phyloP scores from a whole-genome alignment of 2,329 filamentous ascomycete genomes.

The Colletotrichum spaethianum region DNA sequence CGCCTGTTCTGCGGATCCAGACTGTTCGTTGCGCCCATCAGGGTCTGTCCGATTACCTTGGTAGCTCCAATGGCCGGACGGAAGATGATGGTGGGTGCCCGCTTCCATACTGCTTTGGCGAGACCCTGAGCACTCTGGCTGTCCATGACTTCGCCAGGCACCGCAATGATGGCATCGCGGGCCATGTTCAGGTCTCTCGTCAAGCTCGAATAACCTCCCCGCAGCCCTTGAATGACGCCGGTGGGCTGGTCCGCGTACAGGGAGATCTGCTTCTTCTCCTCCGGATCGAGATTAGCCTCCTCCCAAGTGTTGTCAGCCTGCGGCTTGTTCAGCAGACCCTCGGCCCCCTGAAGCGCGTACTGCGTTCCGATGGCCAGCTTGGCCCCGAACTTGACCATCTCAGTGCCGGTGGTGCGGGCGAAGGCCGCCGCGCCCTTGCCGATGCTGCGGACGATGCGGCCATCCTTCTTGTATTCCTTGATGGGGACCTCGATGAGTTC shows the following conservation, averaged over 20 bases:
- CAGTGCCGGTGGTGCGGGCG: constrained; percentile 92
- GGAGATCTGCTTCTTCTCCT: constrained; percentile 84
- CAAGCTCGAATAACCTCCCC: constrained; percentile 85
- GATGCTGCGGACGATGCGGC: constrained; percentile 90
- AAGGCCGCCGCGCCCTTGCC: constrained; percentile 92
- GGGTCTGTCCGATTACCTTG: constrained; percentile 88
- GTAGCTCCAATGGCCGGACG: constrained; percentile 91
- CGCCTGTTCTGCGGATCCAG: constrained; percentile 87
- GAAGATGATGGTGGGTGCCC: constrained; percentile 94
- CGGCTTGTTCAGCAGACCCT: constrained; percentile 76
- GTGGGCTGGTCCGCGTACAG: constrained; percentile 95
- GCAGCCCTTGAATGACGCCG: constrained; percentile 87
- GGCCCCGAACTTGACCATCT: constrained; percentile 93
- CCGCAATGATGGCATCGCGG: constrained; percentile 92
- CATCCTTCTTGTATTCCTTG: constrained; percentile 93
- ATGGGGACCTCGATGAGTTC: constrained; percentile 92
- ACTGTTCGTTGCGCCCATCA: constrained; percentile 93
- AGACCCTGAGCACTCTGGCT: constrained; percentile 85
- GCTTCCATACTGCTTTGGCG: constrained; percentile 81
- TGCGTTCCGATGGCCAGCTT: constrained; percentile 96
- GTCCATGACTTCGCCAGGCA: constrained; percentile 92
- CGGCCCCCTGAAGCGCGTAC: constrained; percentile 90
- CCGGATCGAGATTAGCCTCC: constrained; percentile 74
- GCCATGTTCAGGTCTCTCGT: constrained; percentile 90
- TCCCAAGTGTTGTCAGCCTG: constrained; percentile 63